Percentiles rank a stretch among this genome's conserved stretches.
Evolutionary conservation across 441 rosid species (phyloP).

Genomic region (Hura crepitans): DNA sequence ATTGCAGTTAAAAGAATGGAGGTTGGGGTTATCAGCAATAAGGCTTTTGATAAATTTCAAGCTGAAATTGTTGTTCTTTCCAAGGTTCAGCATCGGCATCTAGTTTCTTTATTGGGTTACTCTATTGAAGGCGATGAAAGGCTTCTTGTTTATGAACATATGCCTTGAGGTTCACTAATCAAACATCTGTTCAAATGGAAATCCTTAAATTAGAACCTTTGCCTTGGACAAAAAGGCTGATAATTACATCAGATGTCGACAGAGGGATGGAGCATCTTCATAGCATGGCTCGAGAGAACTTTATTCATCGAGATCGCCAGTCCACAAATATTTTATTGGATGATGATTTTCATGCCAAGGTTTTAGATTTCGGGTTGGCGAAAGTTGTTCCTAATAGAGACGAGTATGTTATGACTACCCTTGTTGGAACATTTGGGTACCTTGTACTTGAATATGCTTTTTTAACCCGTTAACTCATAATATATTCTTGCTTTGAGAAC

Average conservation of each 20-base stretch:
- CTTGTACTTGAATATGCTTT: constrained; percentile 55
- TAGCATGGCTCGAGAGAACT: constrained; percentile 37
- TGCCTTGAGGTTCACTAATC: constrained; percentile 47
- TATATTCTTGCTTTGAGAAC: background rate
- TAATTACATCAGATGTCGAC: constrained; percentile 48
- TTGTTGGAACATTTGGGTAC: constrained; percentile 54
- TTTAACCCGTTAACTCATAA: background rate
- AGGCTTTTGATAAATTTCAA: constrained; percentile 42
- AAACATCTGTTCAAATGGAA: constrained; percentile 46
- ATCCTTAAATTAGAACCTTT: constrained; percentile 37
- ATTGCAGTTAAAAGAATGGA: constrained; percentile 57
- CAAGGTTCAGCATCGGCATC: constrained; percentile 41
- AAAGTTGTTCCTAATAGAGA: constrained; percentile 48
- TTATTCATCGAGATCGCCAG: constrained; percentile 54
- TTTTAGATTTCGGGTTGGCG: constrained; percentile 51
- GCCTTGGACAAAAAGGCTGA: constrained; percentile 39
- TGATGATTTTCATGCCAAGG: constrained; percentile 42
- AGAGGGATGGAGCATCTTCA: constrained; percentile 55
- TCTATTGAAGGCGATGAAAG: constrained; percentile 40
- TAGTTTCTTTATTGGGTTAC: constrained; percentile 45
- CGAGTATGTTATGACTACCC: constrained; percentile 39
- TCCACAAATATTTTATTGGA: constrained; percentile 46
- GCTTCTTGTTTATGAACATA: constrained; percentile 47
- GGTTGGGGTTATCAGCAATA: constrained; percentile 30
- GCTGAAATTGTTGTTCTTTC: constrained; percentile 50